Conservation (phyloP, 805 yeast genomes). For the Nakazawaea holstii region DNA sequence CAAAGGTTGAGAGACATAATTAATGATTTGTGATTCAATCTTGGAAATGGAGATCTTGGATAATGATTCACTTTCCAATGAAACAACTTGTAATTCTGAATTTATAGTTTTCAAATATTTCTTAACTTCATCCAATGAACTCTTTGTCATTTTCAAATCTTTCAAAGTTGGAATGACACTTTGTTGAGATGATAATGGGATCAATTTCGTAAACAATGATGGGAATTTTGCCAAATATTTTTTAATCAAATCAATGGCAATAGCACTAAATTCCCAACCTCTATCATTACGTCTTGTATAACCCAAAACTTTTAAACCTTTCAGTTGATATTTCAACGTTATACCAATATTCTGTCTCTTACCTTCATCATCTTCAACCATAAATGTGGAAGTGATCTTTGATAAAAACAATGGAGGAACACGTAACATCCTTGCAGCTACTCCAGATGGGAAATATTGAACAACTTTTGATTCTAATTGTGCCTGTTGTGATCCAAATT, state of each 20-base stretch:
- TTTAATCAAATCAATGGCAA: slow-evolving; percentile 61
- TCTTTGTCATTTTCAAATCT: slow-evolving; percentile 37
- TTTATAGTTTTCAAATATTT: slow-evolving; percentile 45
- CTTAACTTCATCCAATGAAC: slow-evolving; percentile 27
- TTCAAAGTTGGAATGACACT: slow-evolving; percentile 30
- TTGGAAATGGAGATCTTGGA: slow-evolving; percentile 58
- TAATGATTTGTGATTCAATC: slow-evolving; percentile 57
- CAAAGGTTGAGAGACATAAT: slow-evolving; percentile 38
- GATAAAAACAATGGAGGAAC: slow-evolving; percentile 66
- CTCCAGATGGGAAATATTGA: slow-evolving; percentile 59
- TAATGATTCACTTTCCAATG: slow-evolving; percentile 74
- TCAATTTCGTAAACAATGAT: slow-evolving; percentile 38
- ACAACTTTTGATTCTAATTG: slow-evolving; percentile 48
- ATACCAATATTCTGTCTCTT: slow-evolving; percentile 69
- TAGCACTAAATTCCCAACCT: slow-evolving; percentile 80
- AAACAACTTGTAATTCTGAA: slow-evolving; percentile 49
- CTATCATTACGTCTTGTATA: slow-evolving; percentile 61
- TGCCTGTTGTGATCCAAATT: slow-evolving; percentile 58
- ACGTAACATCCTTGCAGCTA: slow-evolving; percentile 52
- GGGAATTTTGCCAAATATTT: slow-evolving; percentile 63
- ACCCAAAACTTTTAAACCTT: slow-evolving; percentile 81
- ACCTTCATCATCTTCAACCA: slow-evolving; percentile 50
- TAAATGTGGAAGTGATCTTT: slow-evolving; percentile 67
- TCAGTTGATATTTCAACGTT: slow-evolving; percentile 75
- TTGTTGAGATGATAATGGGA: slow-evolving; percentile 13